Evolutionary conservation across 768 basidiomycete genomes (phyloP).

Genomic region (Phlegmacium glaucopus): DNA sequence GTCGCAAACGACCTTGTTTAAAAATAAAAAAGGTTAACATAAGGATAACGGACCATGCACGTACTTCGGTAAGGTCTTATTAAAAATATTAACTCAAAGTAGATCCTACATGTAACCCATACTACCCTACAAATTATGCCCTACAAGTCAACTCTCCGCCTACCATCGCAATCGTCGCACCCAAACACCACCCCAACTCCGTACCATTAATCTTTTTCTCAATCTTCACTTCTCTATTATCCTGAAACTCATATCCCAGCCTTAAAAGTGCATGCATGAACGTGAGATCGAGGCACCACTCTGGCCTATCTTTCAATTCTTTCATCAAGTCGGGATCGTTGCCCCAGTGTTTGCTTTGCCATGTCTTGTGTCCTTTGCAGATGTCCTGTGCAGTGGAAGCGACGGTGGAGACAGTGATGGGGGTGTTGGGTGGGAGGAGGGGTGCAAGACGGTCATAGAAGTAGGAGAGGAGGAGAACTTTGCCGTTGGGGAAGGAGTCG

Average conservation of each 20-base stretch:
- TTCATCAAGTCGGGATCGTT: conserved; percentile 31
- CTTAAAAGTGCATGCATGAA: conserved; percentile 90
- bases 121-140: conserved; percentile 17
- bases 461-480: conserved; percentile 91
- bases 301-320: conserved; percentile 81
- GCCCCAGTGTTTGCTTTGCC: conserved; percentile 49
- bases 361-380: conserved; percentile 64
- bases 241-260: conserved; percentile 87
- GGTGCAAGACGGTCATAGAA: conserved; percentile 94
- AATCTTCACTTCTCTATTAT: conserved; percentile 62
- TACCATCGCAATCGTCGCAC: conserved; percentile 77
- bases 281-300: conserved; percentile 94
- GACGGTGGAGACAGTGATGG: conserved; percentile 54
- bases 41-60: no score
- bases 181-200: conserved; percentile 92
- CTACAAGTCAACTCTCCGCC: conserved; percentile 57
- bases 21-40: no score
- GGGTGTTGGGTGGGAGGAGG: conserved; percentile 41
- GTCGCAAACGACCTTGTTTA: no score
- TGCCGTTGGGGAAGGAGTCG: conserved; percentile 84
- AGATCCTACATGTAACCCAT: no score
- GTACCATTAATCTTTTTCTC: conserved; percentile 89
- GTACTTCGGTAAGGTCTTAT: no score
- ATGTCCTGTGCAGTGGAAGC: conserved; percentile 63
- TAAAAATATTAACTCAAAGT: no score